Conservation (phyloP, 2,329 filamentous ascomycete species). For the Lecanicillium sp. region DNA sequence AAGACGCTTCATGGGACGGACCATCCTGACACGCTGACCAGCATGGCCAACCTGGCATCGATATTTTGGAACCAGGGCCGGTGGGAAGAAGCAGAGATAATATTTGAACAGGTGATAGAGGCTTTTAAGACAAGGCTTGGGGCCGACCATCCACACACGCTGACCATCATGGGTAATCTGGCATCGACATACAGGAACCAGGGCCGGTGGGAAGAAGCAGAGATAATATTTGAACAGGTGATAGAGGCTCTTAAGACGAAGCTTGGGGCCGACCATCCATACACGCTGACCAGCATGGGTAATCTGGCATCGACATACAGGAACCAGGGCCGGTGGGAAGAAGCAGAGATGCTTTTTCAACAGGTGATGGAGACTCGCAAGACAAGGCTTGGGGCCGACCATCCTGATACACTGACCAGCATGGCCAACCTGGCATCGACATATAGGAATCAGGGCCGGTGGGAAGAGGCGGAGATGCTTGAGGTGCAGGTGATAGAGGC, state of each 20-base stretch:
- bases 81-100: not conserved
- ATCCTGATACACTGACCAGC: conserved; percentile 6
- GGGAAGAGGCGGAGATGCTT: conserved; percentile 10
- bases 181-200: conserved; percentile 6
- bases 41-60: conserved; percentile 1
- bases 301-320: conserved; percentile 9
- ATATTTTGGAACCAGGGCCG: conserved; percentile 1
- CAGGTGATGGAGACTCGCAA: conserved; percentile 11
- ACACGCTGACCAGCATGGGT: conserved; percentile 9
- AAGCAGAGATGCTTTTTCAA: conserved; percentile 6
- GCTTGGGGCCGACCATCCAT: conserved; percentile 6
- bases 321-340: conserved; percentile 8
- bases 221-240: conserved; percentile 4
- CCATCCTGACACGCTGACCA: not conserved
- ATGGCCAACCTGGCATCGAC: conserved; percentile 8
- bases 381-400: conserved; percentile 5
- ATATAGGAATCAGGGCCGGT: conserved; percentile 8
- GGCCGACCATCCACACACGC: conserved; percentile 8
- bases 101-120: conserved; percentile 6
- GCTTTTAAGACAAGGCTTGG: not conserved
- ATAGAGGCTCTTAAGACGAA: conserved; percentile 4
- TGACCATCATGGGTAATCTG: conserved; percentile 10
- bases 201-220: conserved; percentile 10
- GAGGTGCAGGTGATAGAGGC: conserved; percentile 10
- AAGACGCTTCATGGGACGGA: not conserved